Conservation (phyloP, 2,329 filamentous ascomycete species). For the Cercospora sp. region DNA sequence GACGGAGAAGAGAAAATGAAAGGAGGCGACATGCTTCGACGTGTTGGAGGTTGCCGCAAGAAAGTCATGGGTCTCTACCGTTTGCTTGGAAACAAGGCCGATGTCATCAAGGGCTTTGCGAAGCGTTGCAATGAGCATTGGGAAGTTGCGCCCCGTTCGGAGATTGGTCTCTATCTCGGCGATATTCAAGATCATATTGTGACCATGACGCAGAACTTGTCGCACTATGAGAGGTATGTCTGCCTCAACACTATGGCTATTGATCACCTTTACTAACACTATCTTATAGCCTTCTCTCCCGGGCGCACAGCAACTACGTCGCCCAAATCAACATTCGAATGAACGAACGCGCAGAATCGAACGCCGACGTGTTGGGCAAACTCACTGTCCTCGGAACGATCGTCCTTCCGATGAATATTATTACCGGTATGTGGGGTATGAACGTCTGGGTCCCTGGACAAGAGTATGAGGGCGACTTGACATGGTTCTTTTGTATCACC, state of each 20-base stretch:
- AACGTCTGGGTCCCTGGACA: conserved; percentile 85
- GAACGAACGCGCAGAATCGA: conserved; percentile 96
- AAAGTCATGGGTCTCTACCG: conserved; percentile 96
- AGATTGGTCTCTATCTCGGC: conserved; percentile 95
- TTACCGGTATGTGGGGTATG: conserved; percentile 98
- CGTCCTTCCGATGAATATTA: conserved; percentile 97
- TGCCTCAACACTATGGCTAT: too few species aligned
- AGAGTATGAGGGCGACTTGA: conserved; percentile 46
- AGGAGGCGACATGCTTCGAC: conserved; percentile 80
- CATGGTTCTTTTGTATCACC: conserved; percentile 71
- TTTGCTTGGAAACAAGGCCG: conserved; percentile 91
- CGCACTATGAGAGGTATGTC: conserved; percentile 90
- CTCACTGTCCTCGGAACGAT: conserved; percentile 95
- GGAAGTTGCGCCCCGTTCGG: conserved; percentile 90
- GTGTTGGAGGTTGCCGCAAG: conserved; percentile 91
- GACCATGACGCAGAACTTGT: conserved; percentile 95
- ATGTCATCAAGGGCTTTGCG: conserved; percentile 98
- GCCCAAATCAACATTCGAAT: conserved; percentile 98
- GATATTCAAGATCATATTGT: conserved; percentile 99
- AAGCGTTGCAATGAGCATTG: conserved; percentile 98
- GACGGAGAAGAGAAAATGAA: conserved; percentile 44
- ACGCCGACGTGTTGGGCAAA: conserved; percentile 89
- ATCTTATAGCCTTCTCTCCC: conserved; percentile 70
- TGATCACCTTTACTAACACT: conserved; percentile 23
- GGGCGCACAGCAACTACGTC: conserved; percentile 95